A percentile compares a stretch with the other conserved stretches of the same genome.
These are phyloP conservation scores for Ogataea siamensis DNA, from an alignment of 805 yeast genomes.

Conservation along the genomic window DNA sequence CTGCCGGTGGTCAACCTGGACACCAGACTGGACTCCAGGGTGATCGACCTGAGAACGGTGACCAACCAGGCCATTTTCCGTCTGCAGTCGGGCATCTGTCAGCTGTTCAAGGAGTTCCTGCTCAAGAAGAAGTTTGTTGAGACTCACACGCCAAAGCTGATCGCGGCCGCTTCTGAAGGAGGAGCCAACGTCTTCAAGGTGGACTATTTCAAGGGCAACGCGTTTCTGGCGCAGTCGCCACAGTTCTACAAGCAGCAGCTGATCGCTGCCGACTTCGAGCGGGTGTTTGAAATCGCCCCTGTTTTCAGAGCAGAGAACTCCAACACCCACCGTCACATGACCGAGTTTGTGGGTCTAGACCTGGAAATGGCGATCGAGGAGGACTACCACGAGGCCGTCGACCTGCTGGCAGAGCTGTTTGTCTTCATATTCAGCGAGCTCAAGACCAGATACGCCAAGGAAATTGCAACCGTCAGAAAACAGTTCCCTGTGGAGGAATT, in stretches of 20 bases:
- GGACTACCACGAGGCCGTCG: slow-evolving; percentile 90
- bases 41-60: slow-evolving; percentile 92
- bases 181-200: slow-evolving; percentile 97
- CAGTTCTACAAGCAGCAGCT: slow-evolving; percentile 97
- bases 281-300: slow-evolving; percentile 94
- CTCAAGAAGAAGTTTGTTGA: slow-evolving; percentile 69
- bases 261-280: slow-evolving; percentile 96
- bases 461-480: slow-evolving; percentile 84
- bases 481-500: slow-evolving; percentile 98
- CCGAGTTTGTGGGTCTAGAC: slow-evolving; percentile 97
- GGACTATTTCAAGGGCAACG: slow-evolving; percentile 86
- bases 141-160: slow-evolving; percentile 92
- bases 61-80: slow-evolving; percentile 97
- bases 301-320: slow-evolving; percentile 99
- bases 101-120: slow-evolving; percentile 86
- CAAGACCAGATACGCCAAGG: slow-evolving; percentile 72
- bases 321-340: slow-evolving; percentile 98
- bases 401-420: slow-evolving; percentile 59
- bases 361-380: slow-evolving; percentile 98
- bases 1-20: slow-evolving; percentile 94
- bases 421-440: slow-evolving; percentile 85
- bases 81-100: slow-evolving; percentile 86
- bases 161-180: slow-evolving; percentile 96
- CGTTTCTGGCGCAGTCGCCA: slow-evolving; percentile 96
- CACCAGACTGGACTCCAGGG: slow-evolving; percentile 92